Base-by-base conservation (phyloP, 2,329 filamentous ascomycete species). In the Aspergillus cejpii region DNA sequence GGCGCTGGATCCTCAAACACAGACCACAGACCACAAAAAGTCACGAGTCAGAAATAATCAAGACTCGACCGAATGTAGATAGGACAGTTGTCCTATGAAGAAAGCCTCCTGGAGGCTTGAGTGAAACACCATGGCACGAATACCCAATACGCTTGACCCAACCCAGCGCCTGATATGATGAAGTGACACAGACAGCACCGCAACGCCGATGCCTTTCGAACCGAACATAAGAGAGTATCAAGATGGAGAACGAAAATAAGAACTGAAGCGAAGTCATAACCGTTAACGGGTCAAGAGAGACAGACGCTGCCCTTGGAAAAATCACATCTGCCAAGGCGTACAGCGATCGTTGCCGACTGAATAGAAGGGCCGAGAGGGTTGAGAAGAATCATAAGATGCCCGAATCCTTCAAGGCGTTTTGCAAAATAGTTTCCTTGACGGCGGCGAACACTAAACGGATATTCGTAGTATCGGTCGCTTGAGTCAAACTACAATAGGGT, bases 381-480 rank as follows among this genome's bases (percentile, higher is more conserved):
- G 14, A 28, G 21, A 12, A 37, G 19, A 31, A 39, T 50, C 52
- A 89, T 59, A 98, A 80, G 67, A 98, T 97, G 56, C 92, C 92
- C 17, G 92, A 97, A 68, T 98, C 92, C 72, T 94, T 96, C 57
- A 98, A 79, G 38, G 92, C 92, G 66, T 98, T 98, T 69, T 97
- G 94, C 56, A 98, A 74, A 61, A 98, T 98, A 26, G 92, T 98
- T 72, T 98, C 92, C 68, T 98, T 98, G 49, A 98, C 92, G 6
- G 92, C 92, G 26, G 91, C 92, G 69, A 98, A 98, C 38, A 98
- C 92, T 28, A 98, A 79, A 54, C 92, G 87, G 61, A 98, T 96
- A 63, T 98, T 98, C 41, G 90, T 96, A 3, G 92, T 98, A 67
- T 98, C 92, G 52, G 92, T 98, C 37, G 92, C 92, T 84, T 98